A percentile compares a stretch with the other conserved stretches of the same genome.
Evolutionary conservation across 2,329 filamentous ascomycete genomes (phyloP).

Genomic region (Alternaria ethzedia): DNA sequence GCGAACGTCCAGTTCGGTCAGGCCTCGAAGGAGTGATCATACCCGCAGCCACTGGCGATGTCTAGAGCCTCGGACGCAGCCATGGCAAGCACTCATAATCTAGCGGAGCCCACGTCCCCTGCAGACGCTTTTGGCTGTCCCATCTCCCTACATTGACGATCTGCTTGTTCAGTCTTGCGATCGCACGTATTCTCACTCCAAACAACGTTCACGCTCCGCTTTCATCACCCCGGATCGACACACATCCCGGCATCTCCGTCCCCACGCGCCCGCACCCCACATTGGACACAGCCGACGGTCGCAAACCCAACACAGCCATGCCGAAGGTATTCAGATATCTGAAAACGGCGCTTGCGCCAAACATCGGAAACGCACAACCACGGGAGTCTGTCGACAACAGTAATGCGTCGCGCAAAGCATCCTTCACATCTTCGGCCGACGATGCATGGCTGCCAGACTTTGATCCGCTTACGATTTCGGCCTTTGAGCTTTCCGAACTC

Average conservation of each 20-base stretch:
- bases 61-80: slow-evolving; percentile 11
- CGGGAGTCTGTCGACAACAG: slow-evolving; percentile 23
- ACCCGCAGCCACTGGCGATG: slow-evolving; percentile 19
- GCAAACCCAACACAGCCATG: slow-evolving; percentile 20
- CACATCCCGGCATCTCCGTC: background rate
- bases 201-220: background rate
- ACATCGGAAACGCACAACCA: slow-evolving; percentile 29
- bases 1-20: slow-evolving; percentile 13
- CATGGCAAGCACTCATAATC: slow-evolving; percentile 19
- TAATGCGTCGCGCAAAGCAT: slow-evolving; percentile 30
- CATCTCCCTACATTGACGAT: background rate
- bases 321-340: slow-evolving; percentile 34
- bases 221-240: background rate
- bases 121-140: background rate
- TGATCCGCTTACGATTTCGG: slow-evolving; percentile 41
- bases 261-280: slow-evolving; percentile 1
- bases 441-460: slow-evolving; percentile 36
- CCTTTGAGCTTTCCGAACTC: slow-evolving; percentile 41
- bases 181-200: background rate
- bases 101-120: slow-evolving; percentile 14
- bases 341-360: slow-evolving; percentile 36
- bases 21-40: slow-evolving; percentile 16
- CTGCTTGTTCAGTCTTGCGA: background rate
- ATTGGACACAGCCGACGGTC: background rate
- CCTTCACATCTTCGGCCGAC: slow-evolving; percentile 35